These are phyloP conservation scores for Lenzites betulinus DNA, from an alignment of 768 basidiomycete genomes.

Conservation along the genomic window DNA sequence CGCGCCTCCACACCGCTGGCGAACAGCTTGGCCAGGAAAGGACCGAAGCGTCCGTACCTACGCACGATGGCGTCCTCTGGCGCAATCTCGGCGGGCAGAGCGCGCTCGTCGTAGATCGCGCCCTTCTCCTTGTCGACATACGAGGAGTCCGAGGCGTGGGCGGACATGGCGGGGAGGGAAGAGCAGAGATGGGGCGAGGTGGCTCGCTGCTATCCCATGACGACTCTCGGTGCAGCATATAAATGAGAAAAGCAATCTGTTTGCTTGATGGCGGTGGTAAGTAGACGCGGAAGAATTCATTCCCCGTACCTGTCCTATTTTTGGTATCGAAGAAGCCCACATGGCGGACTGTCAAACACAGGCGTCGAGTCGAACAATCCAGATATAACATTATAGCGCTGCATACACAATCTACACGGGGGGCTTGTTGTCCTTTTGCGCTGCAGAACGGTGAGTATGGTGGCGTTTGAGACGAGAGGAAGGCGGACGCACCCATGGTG, in stretches of 20 bases:
- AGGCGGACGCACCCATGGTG: slow-evolving; percentile 50
- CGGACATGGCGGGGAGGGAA: slow-evolving; percentile 20
- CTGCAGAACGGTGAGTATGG: slow-evolving; percentile 27
- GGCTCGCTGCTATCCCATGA: background rate
- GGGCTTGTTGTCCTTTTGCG: slow-evolving; percentile 46
- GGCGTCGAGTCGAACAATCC: slow-evolving; percentile 12
- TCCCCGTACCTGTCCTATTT: background rate
- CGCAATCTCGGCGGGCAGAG: slow-evolving; percentile 13
- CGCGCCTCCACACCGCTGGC: slow-evolving; percentile 53
- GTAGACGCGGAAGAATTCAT: background rate
- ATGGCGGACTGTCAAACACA: background rate
- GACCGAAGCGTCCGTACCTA: slow-evolving; percentile 29
- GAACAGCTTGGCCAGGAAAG: slow-evolving; percentile 39
- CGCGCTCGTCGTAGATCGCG: slow-evolving; percentile 9
- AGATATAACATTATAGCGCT: slow-evolving; percentile 20
- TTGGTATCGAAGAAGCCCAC: slow-evolving; percentile 13
- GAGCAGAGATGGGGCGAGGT: background rate
- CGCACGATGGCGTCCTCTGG: slow-evolving; percentile 26
- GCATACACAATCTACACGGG: slow-evolving; percentile 29
- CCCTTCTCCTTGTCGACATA: slow-evolving; percentile 32
- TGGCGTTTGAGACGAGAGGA: background rate
- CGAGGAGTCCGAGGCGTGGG: slow-evolving; percentile 11
- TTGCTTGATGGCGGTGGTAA: background rate
- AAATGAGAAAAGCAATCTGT: background rate
- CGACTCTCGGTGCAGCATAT: too few relatives aligned